Percentiles rank a stretch among this genome's conserved stretches.
These are phyloP conservation scores for Colletotrichum nymphaeae DNA, from an alignment of 2,329 filamentous ascomycete genomes.

Conservation along the genomic window DNA sequence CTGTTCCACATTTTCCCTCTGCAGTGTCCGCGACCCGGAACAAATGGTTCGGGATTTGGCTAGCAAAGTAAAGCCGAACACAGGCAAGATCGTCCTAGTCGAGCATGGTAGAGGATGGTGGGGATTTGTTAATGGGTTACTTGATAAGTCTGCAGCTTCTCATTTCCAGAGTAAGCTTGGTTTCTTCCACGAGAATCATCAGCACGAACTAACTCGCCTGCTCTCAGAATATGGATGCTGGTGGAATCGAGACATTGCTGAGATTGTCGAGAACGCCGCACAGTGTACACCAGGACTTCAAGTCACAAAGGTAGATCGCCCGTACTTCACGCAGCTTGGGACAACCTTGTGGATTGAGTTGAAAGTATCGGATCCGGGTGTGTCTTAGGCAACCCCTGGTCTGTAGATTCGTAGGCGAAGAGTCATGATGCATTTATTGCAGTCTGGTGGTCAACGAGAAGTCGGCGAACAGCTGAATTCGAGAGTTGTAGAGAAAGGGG, in stretches of 20 bases:
- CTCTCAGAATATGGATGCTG: constrained; percentile 68
- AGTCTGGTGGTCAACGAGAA: background rate
- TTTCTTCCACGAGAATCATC: background rate
- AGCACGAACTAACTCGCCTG: background rate
- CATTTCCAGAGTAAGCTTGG: constrained; percentile 58
- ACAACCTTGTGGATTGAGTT: constrained; percentile 71
- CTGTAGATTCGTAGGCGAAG: background rate
- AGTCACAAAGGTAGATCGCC: constrained; percentile 64
- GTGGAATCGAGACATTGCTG: constrained; percentile 75
- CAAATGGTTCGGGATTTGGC: constrained; percentile 66
- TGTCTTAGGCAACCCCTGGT: background rate
- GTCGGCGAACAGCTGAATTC: background rate
- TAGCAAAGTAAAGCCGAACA: constrained; percentile 60
- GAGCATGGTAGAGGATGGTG: constrained; percentile 71
- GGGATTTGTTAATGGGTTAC: constrained; percentile 63
- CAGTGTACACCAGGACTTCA: constrained; percentile 63
- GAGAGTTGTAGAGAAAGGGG: constrained; percentile 6
- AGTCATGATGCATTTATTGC: background rate
- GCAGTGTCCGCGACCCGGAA: constrained; percentile 69
- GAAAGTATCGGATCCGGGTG: constrained; percentile 45
- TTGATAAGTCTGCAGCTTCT: constrained; percentile 65
- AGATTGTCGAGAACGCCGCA: constrained; percentile 62
- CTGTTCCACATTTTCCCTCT: constrained; percentile 73
- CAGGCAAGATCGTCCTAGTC: constrained; percentile 69
- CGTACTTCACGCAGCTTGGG: constrained; percentile 64